Percentiles rank a stretch among this genome's conserved stretches.
Evolutionary conservation across 1,284 basidiomycete species (phyloP).

Genomic region (Leccinum laetum): DNA sequence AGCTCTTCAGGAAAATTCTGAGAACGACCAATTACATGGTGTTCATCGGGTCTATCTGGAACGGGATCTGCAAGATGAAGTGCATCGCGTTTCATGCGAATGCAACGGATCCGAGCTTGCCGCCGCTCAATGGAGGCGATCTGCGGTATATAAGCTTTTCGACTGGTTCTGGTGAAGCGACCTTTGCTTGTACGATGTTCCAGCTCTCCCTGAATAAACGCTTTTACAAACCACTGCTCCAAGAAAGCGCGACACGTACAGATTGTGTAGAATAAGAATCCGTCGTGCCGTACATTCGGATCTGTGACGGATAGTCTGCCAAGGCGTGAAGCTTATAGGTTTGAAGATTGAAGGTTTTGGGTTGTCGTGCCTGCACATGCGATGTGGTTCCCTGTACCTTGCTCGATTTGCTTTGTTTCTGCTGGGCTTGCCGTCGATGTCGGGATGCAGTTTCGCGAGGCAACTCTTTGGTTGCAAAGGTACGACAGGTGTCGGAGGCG

Average conservation of each 20-base stretch:
- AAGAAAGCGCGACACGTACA: too few species aligned
- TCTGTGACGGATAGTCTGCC: neutral
- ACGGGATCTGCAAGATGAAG: neutral
- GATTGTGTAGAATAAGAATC: too few species aligned
- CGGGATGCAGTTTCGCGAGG: neutral
- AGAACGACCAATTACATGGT: conserved; percentile 18
- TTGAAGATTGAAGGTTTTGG: neutral
- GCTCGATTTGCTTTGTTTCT: neutral
- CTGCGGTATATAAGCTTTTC: neutral
- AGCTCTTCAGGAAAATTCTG: conserved; percentile 17
- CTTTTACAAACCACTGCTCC: too few species aligned
- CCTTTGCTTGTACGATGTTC: neutral
- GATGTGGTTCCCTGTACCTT: neutral
- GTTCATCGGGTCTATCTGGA: conserved; percentile 2
- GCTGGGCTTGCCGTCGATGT: neutral
- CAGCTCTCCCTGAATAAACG: neutral
- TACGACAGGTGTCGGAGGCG: neutral
- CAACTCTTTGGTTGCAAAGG: neutral
- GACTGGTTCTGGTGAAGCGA: neutral
- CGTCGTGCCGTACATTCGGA: neutral
- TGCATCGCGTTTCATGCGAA: neutral
- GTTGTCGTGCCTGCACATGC: neutral
- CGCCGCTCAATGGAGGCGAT: neutral
- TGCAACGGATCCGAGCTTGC: neutral
- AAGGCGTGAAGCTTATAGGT: neutral